A percentile compares a stretch with the other conserved stretches of the same genome.
Evolutionary conservation across 139 green algal genomes (phyloP).

Genomic region (Chlamydomonas urium): DNA sequence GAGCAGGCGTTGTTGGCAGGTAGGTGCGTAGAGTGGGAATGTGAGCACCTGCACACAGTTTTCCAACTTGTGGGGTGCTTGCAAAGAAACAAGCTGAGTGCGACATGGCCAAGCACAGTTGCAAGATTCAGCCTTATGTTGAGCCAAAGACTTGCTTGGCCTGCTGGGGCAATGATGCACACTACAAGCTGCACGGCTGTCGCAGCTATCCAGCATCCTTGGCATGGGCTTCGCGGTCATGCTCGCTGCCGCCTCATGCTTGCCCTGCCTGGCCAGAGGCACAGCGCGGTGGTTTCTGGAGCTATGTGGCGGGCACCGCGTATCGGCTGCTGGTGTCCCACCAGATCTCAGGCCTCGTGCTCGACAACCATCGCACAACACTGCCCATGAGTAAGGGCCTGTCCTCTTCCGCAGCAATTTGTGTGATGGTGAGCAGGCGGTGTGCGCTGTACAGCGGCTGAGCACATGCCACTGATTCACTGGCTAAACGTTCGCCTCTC

Average conservation of each 20-base stretch:
- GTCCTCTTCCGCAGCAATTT: slow-evolving; percentile 49
- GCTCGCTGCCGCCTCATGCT: background rate
- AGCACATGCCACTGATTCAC: slow-evolving; percentile 1
- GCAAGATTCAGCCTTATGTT: too few species aligned
- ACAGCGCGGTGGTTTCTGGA: slow-evolving; percentile 56
- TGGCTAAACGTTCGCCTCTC: too few species aligned
- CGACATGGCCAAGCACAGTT: too few species aligned
- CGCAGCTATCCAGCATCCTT: too few species aligned
- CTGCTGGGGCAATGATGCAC: too few species aligned
- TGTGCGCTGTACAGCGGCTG: background rate
- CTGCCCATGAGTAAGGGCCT: slow-evolving; percentile 69
- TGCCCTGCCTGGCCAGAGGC: slow-evolving; percentile 27
- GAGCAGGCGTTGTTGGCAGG: slow-evolving; percentile 8
- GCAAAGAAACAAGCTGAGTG: too few species aligned
- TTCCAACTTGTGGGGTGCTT: too few species aligned
- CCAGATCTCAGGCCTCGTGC: slow-evolving; percentile 32
- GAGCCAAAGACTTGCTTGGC: too few species aligned
- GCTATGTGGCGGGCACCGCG: slow-evolving; percentile 57
- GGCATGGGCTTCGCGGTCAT: too few species aligned
- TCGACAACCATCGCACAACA: slow-evolving; percentile 62
- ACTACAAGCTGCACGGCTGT: too few species aligned
- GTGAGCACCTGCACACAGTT: too few species aligned
- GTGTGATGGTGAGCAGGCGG: slow-evolving; percentile 6
- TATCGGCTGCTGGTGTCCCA: slow-evolving; percentile 49
- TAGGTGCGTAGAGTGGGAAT: too few species aligned